phyloP scores from a whole-genome alignment of 2,329 filamentous ascomycete species.

The Cladophialophora bantiana region DNA sequence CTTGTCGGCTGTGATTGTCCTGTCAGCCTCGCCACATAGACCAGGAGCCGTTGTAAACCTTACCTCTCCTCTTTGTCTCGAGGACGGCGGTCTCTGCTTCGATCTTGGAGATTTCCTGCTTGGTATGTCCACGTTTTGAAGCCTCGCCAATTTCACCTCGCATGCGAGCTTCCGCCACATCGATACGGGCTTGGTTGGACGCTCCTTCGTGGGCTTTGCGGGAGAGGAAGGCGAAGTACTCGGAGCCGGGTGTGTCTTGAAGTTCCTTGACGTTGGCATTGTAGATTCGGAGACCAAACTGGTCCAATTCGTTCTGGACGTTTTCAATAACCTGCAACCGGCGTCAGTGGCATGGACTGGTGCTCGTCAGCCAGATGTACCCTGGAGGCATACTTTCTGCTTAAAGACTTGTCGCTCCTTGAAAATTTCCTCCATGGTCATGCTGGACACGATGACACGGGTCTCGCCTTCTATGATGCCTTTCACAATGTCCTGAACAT shows the following conservation, averaged over 20 bases:
- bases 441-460: constrained; percentile 79
- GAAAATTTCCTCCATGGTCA: constrained; percentile 95
- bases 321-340: constrained; percentile 67
- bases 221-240: constrained; percentile 82
- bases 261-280: constrained; percentile 85
- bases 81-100: constrained; percentile 83
- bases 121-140: constrained; percentile 77
- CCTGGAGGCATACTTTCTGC: constrained; percentile 59
- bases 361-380: background rate
- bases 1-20: constrained; percentile 66
- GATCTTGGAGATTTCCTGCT: constrained; percentile 87
- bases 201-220: constrained; percentile 86
- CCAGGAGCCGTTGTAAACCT: background rate
- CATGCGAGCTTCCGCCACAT: constrained; percentile 66
- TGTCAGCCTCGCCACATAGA: background rate
- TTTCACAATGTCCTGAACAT: constrained; percentile 85
- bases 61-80: constrained; percentile 77
- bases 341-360: constrained; percentile 10
- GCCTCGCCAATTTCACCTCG: constrained; percentile 71
- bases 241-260: constrained; percentile 79
- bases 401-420: constrained; percentile 79
- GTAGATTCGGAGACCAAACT: constrained; percentile 76
- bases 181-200: constrained; percentile 75
- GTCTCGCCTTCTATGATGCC: constrained; percentile 91
- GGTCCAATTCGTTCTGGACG: constrained; percentile 78